A percentile compares a stretch with the other conserved stretches of the same genome.
These are phyloP conservation scores for Cryptococcus sp. DNA, from an alignment of 1,284 basidiomycete genomes.

Conservation along the genomic window DNA sequence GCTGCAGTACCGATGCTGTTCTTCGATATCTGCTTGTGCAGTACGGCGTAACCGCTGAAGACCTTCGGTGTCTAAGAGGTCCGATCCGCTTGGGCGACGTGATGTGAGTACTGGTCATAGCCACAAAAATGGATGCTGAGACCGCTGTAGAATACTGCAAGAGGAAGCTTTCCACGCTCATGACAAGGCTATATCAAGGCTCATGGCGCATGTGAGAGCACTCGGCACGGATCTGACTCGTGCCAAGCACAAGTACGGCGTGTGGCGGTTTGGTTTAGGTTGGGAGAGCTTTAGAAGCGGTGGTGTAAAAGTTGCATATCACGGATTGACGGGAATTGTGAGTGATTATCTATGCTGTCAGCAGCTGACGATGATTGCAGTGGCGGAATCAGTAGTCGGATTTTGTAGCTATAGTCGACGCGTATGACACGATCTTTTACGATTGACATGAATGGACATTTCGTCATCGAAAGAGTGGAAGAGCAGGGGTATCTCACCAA, in stretches of 20 bases:
- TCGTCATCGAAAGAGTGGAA: no score
- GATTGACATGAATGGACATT: no score
- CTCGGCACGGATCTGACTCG: slow-evolving; percentile 7
- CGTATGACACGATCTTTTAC: no score
- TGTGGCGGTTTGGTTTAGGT: slow-evolving; percentile 22
- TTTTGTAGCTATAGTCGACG: no score
- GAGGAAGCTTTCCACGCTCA: slow-evolving; percentile 27
- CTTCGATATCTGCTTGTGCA: slow-evolving; percentile 39
- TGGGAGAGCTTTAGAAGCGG: slow-evolving; percentile 21
- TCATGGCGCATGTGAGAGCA: slow-evolving; percentile 9
- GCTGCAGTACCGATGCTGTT: slow-evolving; percentile 33
- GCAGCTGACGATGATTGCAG: no score
- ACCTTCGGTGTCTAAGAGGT: slow-evolving; percentile 24
- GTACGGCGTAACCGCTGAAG: slow-evolving; percentile 37
- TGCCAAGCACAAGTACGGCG: slow-evolving; percentile 4
- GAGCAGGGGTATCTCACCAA: no score
- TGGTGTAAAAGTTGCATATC: slow-evolving; percentile 22
- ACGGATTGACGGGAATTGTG: slow-evolving; percentile 23
- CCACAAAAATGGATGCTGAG: not conserved
- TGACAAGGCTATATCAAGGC: slow-evolving; percentile 11
- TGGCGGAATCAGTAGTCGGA: no score
- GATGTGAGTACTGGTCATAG: slow-evolving; percentile 22
- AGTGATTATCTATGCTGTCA: slow-evolving; percentile 1
- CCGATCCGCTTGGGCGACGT: slow-evolving; percentile 42
- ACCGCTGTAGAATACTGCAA: slow-evolving; percentile 17